A percentile compares a stretch with the other conserved stretches of the same genome.
Conservation (phyloP, 768 basidiomycete species). For the Kwoniella dendrophila region DNA sequence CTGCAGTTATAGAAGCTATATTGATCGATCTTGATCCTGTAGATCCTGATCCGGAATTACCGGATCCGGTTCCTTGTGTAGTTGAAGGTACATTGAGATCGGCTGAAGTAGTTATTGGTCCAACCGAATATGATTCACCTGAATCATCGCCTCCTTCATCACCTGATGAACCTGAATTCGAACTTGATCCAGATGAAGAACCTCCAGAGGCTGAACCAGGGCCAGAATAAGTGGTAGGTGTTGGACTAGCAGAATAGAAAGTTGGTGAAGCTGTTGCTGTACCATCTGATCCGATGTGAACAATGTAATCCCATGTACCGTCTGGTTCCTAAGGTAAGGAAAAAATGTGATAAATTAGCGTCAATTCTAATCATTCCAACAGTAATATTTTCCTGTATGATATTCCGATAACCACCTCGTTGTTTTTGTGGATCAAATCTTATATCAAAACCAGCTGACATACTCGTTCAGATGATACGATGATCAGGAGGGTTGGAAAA, state of each 20-base stretch:
- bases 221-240: slow-evolving; percentile 13
- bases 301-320: slow-evolving; percentile 55
- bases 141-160: slow-evolving; percentile 7
- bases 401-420: background rate
- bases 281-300: slow-evolving; percentile 51
- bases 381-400: too few relatives aligned
- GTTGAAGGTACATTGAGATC: slow-evolving; percentile 15
- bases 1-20: slow-evolving; percentile 8
- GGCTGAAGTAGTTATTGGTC: slow-evolving; percentile 17
- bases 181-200: slow-evolving; percentile 4
- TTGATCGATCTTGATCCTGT: slow-evolving; percentile 4
- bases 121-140: slow-evolving; percentile 7
- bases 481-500: too few relatives aligned
- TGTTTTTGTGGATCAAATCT: background rate
- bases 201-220: background rate
- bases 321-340: slow-evolving; percentile 43
- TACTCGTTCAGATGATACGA: too few relatives aligned
- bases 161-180: slow-evolving; percentile 8
- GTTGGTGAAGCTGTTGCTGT: slow-evolving; percentile 51
- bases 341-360: background rate
- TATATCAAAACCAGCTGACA: too few relatives aligned
- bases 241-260: slow-evolving; percentile 17
- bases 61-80: slow-evolving; percentile 1
- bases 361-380: too few relatives aligned
- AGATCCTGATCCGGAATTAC: slow-evolving; percentile 10